Conservation (phyloP, 2,329 filamentous ascomycete genomes). For the Fusarium ramigenum region DNA sequence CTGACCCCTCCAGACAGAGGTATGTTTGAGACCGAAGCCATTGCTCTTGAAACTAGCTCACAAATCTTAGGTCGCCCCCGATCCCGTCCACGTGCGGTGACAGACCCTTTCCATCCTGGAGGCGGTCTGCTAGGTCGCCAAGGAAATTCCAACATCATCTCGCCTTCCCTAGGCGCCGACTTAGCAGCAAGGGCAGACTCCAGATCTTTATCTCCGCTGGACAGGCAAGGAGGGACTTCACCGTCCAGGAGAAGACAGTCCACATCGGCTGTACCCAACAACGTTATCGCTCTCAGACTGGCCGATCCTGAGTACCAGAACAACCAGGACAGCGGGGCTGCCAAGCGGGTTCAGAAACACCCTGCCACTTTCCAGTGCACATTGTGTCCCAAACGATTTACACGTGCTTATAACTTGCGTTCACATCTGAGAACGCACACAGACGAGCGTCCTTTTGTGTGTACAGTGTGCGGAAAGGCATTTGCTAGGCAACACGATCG, state of each 20-base stretch:
- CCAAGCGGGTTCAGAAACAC: constrained; percentile 94
- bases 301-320: constrained; percentile 87
- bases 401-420: constrained; percentile 93
- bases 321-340: constrained; percentile 65
- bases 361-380: constrained; percentile 96
- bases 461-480: constrained; percentile 94
- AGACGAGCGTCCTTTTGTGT: constrained; percentile 96
- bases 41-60: constrained; percentile 24
- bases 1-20: constrained; percentile 82
- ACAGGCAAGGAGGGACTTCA: constrained; percentile 57
- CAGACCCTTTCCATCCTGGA: constrained; percentile 66
- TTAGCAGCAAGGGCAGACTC: constrained; percentile 56
- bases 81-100: constrained; percentile 64
- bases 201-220: constrained; percentile 68
- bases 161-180: constrained; percentile 61
- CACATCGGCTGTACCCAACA: constrained; percentile 70
- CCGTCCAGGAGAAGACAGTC: constrained; percentile 63
- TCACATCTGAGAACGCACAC: constrained; percentile 97
- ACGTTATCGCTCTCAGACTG: constrained; percentile 83
- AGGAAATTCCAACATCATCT: constrained; percentile 54
- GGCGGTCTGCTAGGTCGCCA: constrained; percentile 53
- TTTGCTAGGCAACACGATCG: constrained; percentile 98
- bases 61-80: constrained; percentile 55
- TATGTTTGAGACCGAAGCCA: constrained; percentile 47
- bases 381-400: constrained; percentile 94